These are phyloP conservation scores for Hyaloscypha variabilis DNA, from an alignment of 495 filamentous ascomycete genomes.

Conservation along the genomic window DNA sequence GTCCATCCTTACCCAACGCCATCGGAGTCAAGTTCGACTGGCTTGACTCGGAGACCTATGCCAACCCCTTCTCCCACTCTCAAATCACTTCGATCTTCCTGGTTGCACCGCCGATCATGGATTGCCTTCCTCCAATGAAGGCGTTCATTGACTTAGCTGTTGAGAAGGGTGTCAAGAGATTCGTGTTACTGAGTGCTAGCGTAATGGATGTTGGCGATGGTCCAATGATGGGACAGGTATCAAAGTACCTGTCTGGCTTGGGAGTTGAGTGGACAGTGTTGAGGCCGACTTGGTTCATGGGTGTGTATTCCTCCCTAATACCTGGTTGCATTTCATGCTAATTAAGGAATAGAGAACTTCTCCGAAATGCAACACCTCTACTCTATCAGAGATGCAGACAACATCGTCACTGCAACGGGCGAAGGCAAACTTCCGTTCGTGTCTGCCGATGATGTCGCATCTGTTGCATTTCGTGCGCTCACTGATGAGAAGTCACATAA, in stretches of 20 bases:
- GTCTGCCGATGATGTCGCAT: conserved; percentile 50
- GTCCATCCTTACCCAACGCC: conserved; percentile 12
- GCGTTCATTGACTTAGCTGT: conserved; percentile 42
- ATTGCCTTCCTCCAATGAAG: conserved; percentile 40
- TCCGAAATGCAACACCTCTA: conserved; percentile 30
- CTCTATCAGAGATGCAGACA: conserved; percentile 43
- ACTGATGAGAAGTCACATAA: conserved; percentile 44
- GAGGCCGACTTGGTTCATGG: conserved; percentile 31
- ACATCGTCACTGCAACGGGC: conserved; percentile 46
- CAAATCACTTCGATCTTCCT: conserved; percentile 44
- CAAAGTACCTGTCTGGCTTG: conserved; percentile 39
- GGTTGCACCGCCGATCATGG: conserved; percentile 33
- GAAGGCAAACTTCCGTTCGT: conserved; percentile 50
- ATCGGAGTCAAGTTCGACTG: conserved; percentile 49
- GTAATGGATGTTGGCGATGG: conserved; percentile 40
- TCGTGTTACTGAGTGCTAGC: conserved; percentile 49
- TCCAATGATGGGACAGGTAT: conserved; percentile 40
- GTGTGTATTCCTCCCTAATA: conserved; percentile 7
- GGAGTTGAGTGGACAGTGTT: conserved; percentile 41
- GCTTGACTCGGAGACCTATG: conserved; percentile 44
- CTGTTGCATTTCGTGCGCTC: conserved; percentile 45
- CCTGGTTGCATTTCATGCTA: conserved; percentile 15
- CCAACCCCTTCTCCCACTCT: conserved; percentile 31
- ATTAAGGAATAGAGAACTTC: conserved; percentile 39
- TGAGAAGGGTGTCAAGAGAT: conserved; percentile 36